Evolutionary conservation across 345 rosid species (phyloP).

Genomic region (Aquilaria malaccensis): DNA sequence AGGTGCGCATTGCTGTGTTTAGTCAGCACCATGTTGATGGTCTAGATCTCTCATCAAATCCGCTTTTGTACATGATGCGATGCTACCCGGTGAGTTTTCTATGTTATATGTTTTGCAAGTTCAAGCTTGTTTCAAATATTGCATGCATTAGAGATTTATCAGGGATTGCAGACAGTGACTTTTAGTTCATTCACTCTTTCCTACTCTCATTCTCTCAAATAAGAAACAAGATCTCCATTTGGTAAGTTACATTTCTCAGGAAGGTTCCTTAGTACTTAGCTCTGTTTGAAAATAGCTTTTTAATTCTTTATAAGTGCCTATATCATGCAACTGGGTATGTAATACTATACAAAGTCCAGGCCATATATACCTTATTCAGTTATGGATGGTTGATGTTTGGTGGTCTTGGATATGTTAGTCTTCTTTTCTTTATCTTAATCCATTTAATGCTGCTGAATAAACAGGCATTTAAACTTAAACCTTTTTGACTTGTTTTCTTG

Average conservation of each 20-base stretch:
- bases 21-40: slow-evolving; percentile 99
- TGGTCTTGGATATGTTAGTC: background rate
- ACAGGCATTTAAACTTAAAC: background rate
- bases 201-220: background rate
- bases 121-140: background rate
- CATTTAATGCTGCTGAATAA: background rate
- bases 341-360: too few species aligned
- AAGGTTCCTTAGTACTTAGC: background rate
- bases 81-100: slow-evolving; percentile 79
- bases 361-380: too few species aligned
- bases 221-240: background rate
- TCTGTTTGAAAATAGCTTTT: too few species aligned
- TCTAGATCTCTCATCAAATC: slow-evolving; percentile 88
- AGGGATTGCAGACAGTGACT: too few species aligned
- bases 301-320: too few species aligned
- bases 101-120: background rate
- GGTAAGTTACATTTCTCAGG: background rate
- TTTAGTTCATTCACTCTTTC: background rate
- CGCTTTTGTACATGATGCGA: slow-evolving; percentile 97
- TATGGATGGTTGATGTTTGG: background rate
- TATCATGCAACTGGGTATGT: too few species aligned
- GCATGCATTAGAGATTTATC: too few species aligned
- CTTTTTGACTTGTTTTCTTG: slow-evolving; percentile 4
- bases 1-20: slow-evolving; percentile 98
- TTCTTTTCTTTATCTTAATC: background rate